A percentile compares a stretch with the other conserved stretches of the same genome.
Conservation (phyloP, 352 stramenopile species). For the Phytopythium chamaehyphon region DNA sequence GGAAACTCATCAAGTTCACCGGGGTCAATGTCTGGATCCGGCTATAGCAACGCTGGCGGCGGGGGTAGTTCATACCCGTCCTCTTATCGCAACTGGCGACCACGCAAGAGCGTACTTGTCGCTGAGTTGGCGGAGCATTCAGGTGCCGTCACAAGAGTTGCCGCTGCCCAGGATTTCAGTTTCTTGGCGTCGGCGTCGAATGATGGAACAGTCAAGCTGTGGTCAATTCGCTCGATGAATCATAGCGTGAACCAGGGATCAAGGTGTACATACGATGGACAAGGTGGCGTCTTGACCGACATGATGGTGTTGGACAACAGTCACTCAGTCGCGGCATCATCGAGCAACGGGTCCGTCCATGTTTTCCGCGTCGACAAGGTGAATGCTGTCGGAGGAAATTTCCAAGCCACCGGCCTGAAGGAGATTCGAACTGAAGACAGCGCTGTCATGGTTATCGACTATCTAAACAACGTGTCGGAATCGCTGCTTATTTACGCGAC, state of each 20-base stretch:
- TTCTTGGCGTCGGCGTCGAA: slow-evolving; percentile 96
- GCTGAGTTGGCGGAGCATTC: slow-evolving; percentile 91
- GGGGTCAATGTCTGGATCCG: background rate
- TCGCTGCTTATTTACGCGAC: slow-evolving; percentile 94
- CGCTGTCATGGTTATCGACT: slow-evolving; percentile 93
- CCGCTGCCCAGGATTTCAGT: slow-evolving; percentile 92
- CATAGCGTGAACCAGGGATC: slow-evolving; percentile 93
- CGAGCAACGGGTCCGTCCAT: slow-evolving; percentile 90
- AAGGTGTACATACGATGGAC: slow-evolving; percentile 91
- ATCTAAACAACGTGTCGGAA: slow-evolving; percentile 95
- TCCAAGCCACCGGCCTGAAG: slow-evolving; percentile 64
- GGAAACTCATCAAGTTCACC: slow-evolving; percentile 16
- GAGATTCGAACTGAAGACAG: slow-evolving; percentile 83
- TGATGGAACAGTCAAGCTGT: slow-evolving; percentile 96
- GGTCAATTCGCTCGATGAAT: slow-evolving; percentile 91
- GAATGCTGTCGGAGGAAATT: slow-evolving; percentile 58
- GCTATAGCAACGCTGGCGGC: slow-evolving; percentile 15
- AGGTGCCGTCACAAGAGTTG: slow-evolving; percentile 90
- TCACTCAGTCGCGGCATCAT: slow-evolving; percentile 92
- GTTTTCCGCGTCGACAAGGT: slow-evolving; percentile 96
- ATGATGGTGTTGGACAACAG: slow-evolving; percentile 95
- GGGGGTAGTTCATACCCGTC: slow-evolving; percentile 35
- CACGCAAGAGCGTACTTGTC: slow-evolving; percentile 78
- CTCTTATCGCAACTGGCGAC: slow-evolving; percentile 74
- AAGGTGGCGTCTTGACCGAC: slow-evolving; percentile 91